Percentiles rank a stretch among this genome's conserved stretches.
Conservation (phyloP, 2,329 filamentous ascomycete species). For the Hortaea sp. region DNA sequence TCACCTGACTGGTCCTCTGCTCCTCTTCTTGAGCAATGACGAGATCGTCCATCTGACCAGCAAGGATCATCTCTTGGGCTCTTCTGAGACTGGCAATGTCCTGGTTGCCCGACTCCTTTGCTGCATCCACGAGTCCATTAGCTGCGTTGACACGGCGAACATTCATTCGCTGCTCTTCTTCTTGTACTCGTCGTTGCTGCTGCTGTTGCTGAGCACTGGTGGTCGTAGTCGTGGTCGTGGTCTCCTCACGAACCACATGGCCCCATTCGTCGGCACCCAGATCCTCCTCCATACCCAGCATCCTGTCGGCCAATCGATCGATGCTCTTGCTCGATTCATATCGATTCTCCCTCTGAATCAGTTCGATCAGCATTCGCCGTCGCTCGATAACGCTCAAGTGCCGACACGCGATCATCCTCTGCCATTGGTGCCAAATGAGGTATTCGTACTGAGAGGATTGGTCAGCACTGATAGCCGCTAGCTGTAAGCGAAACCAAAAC, state of each 20-base stretch:
- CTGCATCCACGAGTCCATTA: neutral
- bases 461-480: neutral
- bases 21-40: neutral
- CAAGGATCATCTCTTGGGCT: neutral
- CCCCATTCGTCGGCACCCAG: constrained; percentile 2
- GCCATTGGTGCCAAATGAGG: neutral
- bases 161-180: neutral
- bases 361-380: neutral
- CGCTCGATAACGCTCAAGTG: neutral
- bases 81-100: neutral
- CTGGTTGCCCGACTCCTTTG: neutral
- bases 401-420: neutral
- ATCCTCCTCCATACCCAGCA: constrained; percentile 2
- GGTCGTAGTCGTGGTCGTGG: neutral
- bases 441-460: neutral
- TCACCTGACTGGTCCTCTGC: neutral
- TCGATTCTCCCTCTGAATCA: neutral
- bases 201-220: neutral
- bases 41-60: neutral
- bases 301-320: neutral
- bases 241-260: neutral
- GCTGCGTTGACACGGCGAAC: neutral
- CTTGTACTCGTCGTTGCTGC: neutral
- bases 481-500: neutral
- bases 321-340: neutral